phyloP scores from a whole-genome alignment of 108 stramenopile species.

The Parmales sp. region DNA sequence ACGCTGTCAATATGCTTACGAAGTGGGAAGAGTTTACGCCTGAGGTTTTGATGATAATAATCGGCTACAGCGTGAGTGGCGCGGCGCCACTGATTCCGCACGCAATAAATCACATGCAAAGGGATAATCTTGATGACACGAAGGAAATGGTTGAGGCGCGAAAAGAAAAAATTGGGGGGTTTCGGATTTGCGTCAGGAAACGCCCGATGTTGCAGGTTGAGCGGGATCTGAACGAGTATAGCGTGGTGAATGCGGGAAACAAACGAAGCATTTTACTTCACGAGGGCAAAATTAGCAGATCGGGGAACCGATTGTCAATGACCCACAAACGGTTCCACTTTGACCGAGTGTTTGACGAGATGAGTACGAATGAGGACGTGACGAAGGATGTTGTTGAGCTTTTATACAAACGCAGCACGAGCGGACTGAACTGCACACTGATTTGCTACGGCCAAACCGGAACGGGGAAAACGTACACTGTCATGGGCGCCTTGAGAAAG shows the following conservation, averaged over 20 bases:
- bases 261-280: not conserved
- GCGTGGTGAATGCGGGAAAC: too few species aligned
- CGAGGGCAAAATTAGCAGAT: not conserved
- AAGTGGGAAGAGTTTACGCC: too few species aligned
- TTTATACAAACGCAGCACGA: not conserved
- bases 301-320: not conserved
- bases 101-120: too few species aligned
- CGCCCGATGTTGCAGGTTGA: too few species aligned
- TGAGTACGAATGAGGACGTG: conserved; percentile 10
- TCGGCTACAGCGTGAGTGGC: too few species aligned
- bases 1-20: too few species aligned
- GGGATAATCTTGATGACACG: not conserved
- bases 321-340: conserved; percentile 6
- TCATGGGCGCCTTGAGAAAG: not conserved
- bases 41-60: too few species aligned
- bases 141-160: not conserved
- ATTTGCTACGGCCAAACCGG: conserved; percentile 32
- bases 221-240: too few species aligned
- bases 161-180: not conserved
- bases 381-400: not conserved
- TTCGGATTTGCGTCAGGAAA: too few species aligned
- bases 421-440: conserved; percentile 3
- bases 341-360: conserved; percentile 23
- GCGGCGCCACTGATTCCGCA: too few species aligned
- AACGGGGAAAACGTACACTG: conserved; percentile 24